These are phyloP conservation scores for Aureobasidium sp. DNA, from an alignment of 2,329 filamentous ascomycete species.

Conservation along the genomic window DNA sequence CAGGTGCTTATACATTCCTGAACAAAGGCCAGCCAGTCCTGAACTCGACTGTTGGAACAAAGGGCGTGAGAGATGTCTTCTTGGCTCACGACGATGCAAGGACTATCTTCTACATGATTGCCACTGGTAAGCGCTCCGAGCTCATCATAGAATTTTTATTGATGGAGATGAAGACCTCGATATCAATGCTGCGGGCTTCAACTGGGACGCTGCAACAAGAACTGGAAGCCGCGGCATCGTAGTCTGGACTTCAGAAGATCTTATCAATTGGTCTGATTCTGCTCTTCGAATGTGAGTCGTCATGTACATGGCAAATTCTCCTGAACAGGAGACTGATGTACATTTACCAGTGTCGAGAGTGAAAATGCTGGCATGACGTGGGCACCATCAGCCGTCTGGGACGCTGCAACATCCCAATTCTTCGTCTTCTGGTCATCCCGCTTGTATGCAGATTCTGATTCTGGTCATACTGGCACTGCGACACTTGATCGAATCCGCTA, in stretches of 20 bases:
- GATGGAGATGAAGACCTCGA: slow-evolving; percentile 49
- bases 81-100: slow-evolving; percentile 43
- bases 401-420: slow-evolving; percentile 40
- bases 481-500: slow-evolving; percentile 42
- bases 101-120: slow-evolving; percentile 45
- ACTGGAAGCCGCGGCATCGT: slow-evolving; percentile 48
- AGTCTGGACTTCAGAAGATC: slow-evolving; percentile 49
- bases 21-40: slow-evolving; percentile 46
- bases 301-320: too few relatives aligned
- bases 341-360: slow-evolving; percentile 39
- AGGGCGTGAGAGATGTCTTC: slow-evolving; percentile 46
- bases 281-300: slow-evolving; percentile 33
- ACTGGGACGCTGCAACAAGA: slow-evolving; percentile 47
- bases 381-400: slow-evolving; percentile 52
- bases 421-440: slow-evolving; percentile 44
- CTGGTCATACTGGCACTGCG: slow-evolving; percentile 40
- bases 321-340: background rate
- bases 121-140: slow-evolving; percentile 30
- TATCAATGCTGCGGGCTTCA: slow-evolving; percentile 40
- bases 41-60: slow-evolving; percentile 45
- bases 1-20: slow-evolving; percentile 42
- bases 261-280: slow-evolving; percentile 45
- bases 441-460: slow-evolving; percentile 43
- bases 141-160: background rate
- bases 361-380: slow-evolving; percentile 52